Evolutionary conservation across 441 rosid genomes (phyloP).

Genomic region (Euphorbia celastroides): DNA sequence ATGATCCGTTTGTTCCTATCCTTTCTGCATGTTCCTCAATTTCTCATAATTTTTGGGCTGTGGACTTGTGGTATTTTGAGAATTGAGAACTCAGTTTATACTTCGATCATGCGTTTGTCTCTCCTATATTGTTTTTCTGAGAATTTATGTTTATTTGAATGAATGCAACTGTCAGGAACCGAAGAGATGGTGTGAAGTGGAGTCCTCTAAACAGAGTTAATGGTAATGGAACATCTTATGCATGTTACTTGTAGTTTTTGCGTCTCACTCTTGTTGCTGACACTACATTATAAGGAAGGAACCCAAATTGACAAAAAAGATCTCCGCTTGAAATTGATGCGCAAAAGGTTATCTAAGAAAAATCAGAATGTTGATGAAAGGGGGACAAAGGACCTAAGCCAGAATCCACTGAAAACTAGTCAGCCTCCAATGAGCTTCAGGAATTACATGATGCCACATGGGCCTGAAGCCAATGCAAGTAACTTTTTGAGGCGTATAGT

Average conservation of each 20-base stretch:
- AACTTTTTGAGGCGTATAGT: conserved; percentile 18
- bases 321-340: conserved; percentile 38
- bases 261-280: conserved; percentile 7
- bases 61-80: background rate
- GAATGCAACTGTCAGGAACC: conserved; percentile 26
- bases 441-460: conserved; percentile 13
- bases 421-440: conserved; percentile 15
- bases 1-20: background rate
- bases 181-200: conserved; percentile 21
- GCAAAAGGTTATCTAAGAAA: conserved; percentile 23
- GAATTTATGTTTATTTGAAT: conserved; percentile 8
- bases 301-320: conserved; percentile 26
- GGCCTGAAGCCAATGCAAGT: conserved; percentile 19
- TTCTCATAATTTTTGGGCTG: background rate
- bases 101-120: background rate
- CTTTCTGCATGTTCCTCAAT: background rate
- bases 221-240: conserved; percentile 23
- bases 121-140: background rate
- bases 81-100: background rate
- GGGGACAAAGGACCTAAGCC: conserved; percentile 6
- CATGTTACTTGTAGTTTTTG: background rate
- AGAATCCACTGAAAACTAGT: conserved; percentile 18
- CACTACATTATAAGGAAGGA: conserved; percentile 21
- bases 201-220: conserved; percentile 15
- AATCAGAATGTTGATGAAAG: conserved; percentile 12